Evolutionary conservation across 2,329 filamentous ascomycete species (phyloP), one percentile per base, ranked within the genome.

Genomic region (Zarea fungicola): DNA sequence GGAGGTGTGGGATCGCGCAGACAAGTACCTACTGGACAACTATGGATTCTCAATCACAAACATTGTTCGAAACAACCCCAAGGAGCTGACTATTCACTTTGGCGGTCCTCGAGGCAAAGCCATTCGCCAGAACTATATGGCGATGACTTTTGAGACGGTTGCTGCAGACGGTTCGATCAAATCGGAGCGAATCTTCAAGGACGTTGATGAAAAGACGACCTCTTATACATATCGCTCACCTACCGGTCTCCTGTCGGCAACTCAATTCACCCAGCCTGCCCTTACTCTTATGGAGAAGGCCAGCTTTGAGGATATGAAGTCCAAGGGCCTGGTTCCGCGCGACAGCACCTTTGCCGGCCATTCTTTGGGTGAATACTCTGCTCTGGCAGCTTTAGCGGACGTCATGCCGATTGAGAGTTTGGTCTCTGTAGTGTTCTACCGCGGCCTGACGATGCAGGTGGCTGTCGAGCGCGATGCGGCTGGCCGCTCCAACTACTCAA

Each of bases 381-480:
- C 93, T 9, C 83, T 99, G 55, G 93, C 93, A 54, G 93, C 93
- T 11, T 79, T 99, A 53, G 93, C 95, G 10, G 92, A 99, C 63
- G 93, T 99, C 65, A 96, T 99, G 89, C 93, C 95, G n/a, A 99
- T 99, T 62, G 93, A 99, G 76, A 93, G 87, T 59, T 77, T 99
- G 67, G 93, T 99, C 2, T 97, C 93, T 0, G 93, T 99, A 40
- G 95, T 99, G 48, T 99, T 99, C 80, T 99, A 99, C 76, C 90
- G 93, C 69, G 93, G 93, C 63, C 76, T 99, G 62, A 99, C 93
- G 19, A 99, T 99, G 93, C 93, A 99, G 72, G 93, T 99, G 41
- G 93, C 93, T 21, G 93, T 99, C 55, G 93, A 97, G 75, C 90
- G 93, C 65, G 93, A 99, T 67, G 91, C 85, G 51, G 76, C 82